phyloP scores from a whole-genome alignment of 164 flowering plant species.

The Vitis rupestris region DNA sequence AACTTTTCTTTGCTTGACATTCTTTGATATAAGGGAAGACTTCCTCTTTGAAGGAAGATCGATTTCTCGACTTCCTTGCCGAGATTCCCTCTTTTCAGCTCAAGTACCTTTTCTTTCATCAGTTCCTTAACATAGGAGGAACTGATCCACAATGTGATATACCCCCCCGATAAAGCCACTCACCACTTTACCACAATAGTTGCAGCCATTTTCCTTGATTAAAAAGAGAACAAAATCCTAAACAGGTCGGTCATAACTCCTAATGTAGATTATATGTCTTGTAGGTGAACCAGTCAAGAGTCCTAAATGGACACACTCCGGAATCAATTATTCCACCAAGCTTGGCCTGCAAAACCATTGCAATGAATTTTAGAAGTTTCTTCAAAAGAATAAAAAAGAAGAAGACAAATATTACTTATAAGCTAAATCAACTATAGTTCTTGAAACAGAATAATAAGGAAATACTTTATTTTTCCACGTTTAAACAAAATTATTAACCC shows the following conservation, averaged over 20 bases:
- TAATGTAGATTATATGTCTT: no score
- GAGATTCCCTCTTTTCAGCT: constrained; percentile 16
- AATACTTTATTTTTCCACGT: no score
- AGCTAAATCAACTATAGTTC: no score
- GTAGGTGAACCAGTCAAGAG: no score
- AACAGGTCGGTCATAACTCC: no score
- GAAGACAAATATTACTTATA: no score
- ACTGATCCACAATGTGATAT: constrained; percentile 42
- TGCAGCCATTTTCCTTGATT: constrained; percentile 34
- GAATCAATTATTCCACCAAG: background rate
- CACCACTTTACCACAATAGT: constrained; percentile 47
- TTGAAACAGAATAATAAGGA: no score
- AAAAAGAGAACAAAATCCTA: no score
- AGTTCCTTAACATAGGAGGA: constrained; percentile 31
- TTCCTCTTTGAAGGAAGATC: constrained; percentile 20
- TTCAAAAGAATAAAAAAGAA: no score
- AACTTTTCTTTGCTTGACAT: constrained; percentile 11
- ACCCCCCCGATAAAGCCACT: constrained; percentile 43
- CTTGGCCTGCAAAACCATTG: background rate
- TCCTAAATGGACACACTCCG: no score
- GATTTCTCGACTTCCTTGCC: constrained; percentile 20
- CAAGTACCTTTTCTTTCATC: constrained; percentile 27
- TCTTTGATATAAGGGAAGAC: constrained; percentile 1
- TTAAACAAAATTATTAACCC: no score
- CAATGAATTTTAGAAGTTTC: no score